Evolutionary conservation across 139 green algal species (phyloP), one percentile per base, ranked within the genome.

Genomic region (Dunaliella primolecta): DNA sequence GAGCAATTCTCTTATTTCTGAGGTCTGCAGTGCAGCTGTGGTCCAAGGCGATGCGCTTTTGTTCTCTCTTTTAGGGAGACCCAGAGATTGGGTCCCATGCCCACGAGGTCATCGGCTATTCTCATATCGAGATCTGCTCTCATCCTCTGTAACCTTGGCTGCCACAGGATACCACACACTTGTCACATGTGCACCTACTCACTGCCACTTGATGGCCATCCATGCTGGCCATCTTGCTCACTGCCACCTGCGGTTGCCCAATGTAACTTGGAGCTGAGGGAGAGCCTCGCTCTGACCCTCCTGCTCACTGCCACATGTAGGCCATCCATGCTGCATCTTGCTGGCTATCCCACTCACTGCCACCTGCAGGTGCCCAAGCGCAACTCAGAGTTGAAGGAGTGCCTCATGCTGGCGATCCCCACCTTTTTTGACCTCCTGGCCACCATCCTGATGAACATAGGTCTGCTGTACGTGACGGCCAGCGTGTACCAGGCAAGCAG

Each of bases 401-500:
- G 85, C 0, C 83, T 92, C 35, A 85, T 94, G 75, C 89, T 94
- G 37, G 84, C 84, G 36, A 89, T 94, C 37, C 91, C 91, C 64
- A 92, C 90, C 30, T 88, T 92, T 79, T 94, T 94, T 85, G 90
- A 93, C 87, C 87, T 93, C 33, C 35, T 93, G 3, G 92, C 90
- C 36, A 93, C 90, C 1, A 85, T 95, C 74, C 90, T 95, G 31
- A 95, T 95, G 92, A 94, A 94, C 91, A 83, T 94, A 1, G 93
- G 93, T 1, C 92, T 96, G 83, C 87, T 96, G n/a, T 93, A 81
- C 35, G 91, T 94, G 27, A 94, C 93, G 24, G 93, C 91, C 72
- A 89, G 75, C 37, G 91, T 96, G 56, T 96, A 96, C 87, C 93
- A 64, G 46, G 46, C 15, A 64, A 7, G 46, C 46, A n/a, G n/a